Evolutionary conservation across 345 rosid species (phyloP).

Genomic region (Reutealis trisperma): DNA sequence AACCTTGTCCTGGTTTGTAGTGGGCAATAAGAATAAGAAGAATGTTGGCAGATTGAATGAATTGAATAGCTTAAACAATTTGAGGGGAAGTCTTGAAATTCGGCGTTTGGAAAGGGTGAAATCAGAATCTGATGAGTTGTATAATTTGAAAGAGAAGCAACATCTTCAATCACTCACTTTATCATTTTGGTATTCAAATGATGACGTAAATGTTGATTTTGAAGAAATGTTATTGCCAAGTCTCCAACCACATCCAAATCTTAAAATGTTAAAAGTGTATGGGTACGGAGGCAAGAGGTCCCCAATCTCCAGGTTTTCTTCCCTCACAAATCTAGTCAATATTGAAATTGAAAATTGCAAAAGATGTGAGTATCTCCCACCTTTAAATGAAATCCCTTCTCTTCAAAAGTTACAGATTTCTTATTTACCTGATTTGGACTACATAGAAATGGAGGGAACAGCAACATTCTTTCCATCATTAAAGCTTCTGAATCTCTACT

Average conservation of each 20-base stretch:
- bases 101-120: background rate
- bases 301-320: constrained; percentile 1
- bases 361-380: constrained; percentile 1
- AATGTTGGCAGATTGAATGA: background rate
- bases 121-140: background rate
- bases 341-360: background rate
- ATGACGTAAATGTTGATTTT: background rate
- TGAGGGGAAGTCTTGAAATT: constrained; percentile 6
- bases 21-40: background rate
- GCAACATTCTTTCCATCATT: constrained; percentile 12
- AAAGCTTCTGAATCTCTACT: fast-evolving
- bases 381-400: background rate
- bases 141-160: background rate
- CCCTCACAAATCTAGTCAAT: background rate
- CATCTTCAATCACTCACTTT: background rate
- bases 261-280: background rate
- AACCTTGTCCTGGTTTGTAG: background rate
- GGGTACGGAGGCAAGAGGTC: background rate
- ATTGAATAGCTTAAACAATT: background rate
- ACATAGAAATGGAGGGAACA: background rate
- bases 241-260: background rate
- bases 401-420: background rate
- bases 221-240: background rate
- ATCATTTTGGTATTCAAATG: no score
- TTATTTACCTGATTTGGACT: background rate